Percentiles rank a stretch among this genome's conserved stretches.
Evolutionary conservation across 306 rosid species (phyloP).

Genomic region (Alnus glutinosa): DNA sequence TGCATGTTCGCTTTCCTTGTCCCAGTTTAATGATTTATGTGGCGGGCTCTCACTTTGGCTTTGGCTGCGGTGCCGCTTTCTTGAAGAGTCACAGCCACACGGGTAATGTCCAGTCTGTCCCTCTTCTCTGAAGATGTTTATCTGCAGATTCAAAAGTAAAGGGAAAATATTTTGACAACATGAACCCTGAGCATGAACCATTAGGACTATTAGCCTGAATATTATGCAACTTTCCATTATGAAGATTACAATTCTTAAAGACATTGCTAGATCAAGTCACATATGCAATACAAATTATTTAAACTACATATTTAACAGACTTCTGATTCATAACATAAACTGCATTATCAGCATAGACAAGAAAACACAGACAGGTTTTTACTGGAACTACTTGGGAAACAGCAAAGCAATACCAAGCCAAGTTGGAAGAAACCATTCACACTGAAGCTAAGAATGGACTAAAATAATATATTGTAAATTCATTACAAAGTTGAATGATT

Average conservation of each 20-base stretch:
- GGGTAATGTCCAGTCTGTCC: slow-evolving; percentile 51
- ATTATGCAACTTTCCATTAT: neutral
- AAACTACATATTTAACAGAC: neutral
- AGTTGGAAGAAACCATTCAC: too few species aligned
- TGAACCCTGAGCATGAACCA: slow-evolving; percentile 16
- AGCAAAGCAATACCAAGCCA: too few species aligned
- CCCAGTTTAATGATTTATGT: slow-evolving; percentile 56
- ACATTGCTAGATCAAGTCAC: neutral
- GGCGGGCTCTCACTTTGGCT: slow-evolving; percentile 78
- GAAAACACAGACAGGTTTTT: neutral
- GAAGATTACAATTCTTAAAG: neutral
- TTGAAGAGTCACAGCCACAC: slow-evolving; percentile 45
- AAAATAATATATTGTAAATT: too few species aligned
- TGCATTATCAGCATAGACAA: neutral
- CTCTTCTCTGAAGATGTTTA: slow-evolving; percentile 63
- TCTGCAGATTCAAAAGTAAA: slow-evolving; percentile 38
- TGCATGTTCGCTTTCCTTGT: slow-evolving; percentile 72
- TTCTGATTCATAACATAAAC: neutral
- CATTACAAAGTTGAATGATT: too few species aligned
- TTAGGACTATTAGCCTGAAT: neutral
- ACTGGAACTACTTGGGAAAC: neutral
- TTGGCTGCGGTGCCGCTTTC: slow-evolving; percentile 74
- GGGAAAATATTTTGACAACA: neutral
- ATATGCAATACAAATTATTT: neutral
- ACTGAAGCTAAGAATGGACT: too few species aligned